A percentile compares a stretch with the other conserved stretches of the same genome.
Conservation (phyloP, 2,329 filamentous ascomycete species). For the Epichloe bromicola region DNA sequence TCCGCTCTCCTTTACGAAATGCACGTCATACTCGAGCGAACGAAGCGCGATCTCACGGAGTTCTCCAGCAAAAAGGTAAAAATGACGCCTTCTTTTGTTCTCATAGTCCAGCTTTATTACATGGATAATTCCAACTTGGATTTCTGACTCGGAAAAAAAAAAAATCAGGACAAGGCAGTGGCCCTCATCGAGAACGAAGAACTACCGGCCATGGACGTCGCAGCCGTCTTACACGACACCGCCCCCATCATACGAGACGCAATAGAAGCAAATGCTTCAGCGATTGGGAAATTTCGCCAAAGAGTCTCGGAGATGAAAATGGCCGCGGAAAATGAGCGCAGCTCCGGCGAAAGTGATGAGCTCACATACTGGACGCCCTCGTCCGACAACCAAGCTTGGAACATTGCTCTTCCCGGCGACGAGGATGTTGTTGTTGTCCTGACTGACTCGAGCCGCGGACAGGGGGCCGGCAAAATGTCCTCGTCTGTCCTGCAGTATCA, state of each 20-base stretch:
- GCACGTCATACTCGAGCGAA: background rate
- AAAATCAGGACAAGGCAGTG: background rate
- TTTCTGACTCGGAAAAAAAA: background rate
- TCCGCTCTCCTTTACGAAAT: background rate
- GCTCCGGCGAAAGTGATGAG: background rate
- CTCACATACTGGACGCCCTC: background rate
- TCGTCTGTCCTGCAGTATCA: slow-evolving; percentile 3
- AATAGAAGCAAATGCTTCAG: background rate
- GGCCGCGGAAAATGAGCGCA: background rate
- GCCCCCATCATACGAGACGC: background rate
- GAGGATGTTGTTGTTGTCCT: background rate
- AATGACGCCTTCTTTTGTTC: no score
- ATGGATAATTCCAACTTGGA: no score
- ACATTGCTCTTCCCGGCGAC: background rate
- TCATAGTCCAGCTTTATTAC: no score
- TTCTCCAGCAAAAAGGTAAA: background rate
- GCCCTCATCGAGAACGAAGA: background rate
- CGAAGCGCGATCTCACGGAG: background rate
- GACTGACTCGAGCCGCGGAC: background rate
- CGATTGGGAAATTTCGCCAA: background rate
- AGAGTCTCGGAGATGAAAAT: background rate
- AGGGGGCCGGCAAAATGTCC: no score
- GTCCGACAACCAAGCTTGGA: background rate
- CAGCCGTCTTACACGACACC: background rate
- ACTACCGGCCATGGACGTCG: background rate